phyloP scores from a whole-genome alignment of 306 rosid genomes.

The Rubus parviflorus region DNA sequence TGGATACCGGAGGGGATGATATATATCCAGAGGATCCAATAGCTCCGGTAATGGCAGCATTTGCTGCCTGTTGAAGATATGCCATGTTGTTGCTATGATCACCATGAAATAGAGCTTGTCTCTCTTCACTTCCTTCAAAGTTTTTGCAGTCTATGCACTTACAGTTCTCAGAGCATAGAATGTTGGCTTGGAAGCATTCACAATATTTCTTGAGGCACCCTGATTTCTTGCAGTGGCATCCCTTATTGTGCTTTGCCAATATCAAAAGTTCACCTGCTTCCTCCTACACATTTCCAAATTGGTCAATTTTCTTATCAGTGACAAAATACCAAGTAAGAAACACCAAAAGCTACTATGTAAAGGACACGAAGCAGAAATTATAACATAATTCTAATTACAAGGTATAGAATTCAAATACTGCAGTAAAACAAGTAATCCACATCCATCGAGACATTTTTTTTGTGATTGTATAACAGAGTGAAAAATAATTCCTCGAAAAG shows the following conservation, averaged over 20 bases:
- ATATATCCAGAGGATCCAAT: conserved; percentile 93
- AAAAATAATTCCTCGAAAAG: conserved; percentile 1
- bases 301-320: conserved; percentile 30
- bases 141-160: conserved; percentile 99
- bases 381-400: not conserved
- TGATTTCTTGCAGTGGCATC: conserved; percentile 98
- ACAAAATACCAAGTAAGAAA: conserved; percentile 5
- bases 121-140: conserved; percentile 99
- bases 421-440: conserved; percentile 18
- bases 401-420: conserved; percentile 12
- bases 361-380: conserved; percentile 1
- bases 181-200: conserved; percentile 98
- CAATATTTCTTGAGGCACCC: conserved; percentile 98
- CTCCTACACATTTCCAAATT: conserved; percentile 59
- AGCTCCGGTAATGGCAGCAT: conserved; percentile 99
- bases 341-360: not conserved
- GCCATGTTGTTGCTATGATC: conserved; percentile 77
- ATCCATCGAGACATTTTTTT: conserved; percentile 9
- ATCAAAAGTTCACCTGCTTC: conserved; percentile 84
- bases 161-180: conserved; percentile 98
- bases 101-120: conserved; percentile 93
- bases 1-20: conserved; percentile 70
- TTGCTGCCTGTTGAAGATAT: conserved; percentile 89
- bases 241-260: conserved; percentile 93
- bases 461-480: not conserved